Base-by-base conservation (phyloP, 108 stramenopile species). In the Seminavis robusta region DNA sequence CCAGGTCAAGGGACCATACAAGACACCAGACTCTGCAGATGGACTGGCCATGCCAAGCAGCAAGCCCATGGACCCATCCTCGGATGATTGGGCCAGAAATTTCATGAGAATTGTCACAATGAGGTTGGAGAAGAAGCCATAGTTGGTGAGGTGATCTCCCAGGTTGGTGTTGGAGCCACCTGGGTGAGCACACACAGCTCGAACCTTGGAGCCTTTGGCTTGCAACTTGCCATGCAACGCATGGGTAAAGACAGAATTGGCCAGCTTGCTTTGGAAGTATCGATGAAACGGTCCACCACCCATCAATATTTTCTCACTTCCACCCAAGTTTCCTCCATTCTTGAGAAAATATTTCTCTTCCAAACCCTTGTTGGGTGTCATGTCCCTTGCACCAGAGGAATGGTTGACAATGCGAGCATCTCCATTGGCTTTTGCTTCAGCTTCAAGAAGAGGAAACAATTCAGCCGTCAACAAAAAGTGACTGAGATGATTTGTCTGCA, bases 231-330 rank as follows among this genome's bases (percentile, higher is more conserved):
- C 47, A 44, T 69, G 57, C 1, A 86, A 58, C 9, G 44, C 74
- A 25, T 61, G 45, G 15, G 61, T 65, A 56, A 79, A 81, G 2
- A 76, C 68, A 3, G 74, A 54, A 49, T 86, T 86, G 23, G 84
- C 79, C 10, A 86, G 61, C 41, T 86, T 81, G 19, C 67, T 62
- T 48, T 82, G 84, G 25, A 17, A 33, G 64, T 83, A 83, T 4
- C 81, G 61, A 10, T 19, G 28, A 65, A 65, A 80, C 16, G 52
- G 71, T 0, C 36, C 74, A 23, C 63, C 50, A 15, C 34, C 3
- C 5, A 55, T 39, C 47, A 42, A 31, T 1, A 26, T 29, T 2
- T 34, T 32, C 11, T 42, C 55, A 36, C 71, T 41, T 36, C 76
- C 79, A n/a, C 74, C 81, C 26, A 80, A 43, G 36, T 61, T 74